These are phyloP conservation scores for Coemansia interrupta DNA, from an alignment of 192 early-diverging fungal genomes.

Conservation along the genomic window DNA sequence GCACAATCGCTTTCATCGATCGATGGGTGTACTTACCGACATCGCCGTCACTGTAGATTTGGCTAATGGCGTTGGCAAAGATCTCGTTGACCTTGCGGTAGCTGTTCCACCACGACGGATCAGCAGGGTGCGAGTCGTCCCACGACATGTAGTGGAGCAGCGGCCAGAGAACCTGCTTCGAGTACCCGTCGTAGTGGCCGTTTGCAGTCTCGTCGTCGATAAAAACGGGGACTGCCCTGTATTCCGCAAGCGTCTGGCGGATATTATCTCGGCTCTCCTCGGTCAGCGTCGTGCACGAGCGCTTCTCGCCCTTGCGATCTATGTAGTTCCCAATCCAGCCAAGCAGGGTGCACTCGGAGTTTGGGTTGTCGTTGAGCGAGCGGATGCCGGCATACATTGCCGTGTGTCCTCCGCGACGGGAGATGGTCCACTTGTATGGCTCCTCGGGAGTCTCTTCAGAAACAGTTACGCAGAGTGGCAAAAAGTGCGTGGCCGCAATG, in stretches of 20 bases:
- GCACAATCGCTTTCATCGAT: slow-evolving; percentile 5
- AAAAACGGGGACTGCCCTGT: slow-evolving; percentile 72
- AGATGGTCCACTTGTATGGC: slow-evolving; percentile 55
- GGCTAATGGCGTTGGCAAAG: slow-evolving; percentile 69
- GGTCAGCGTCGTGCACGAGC: slow-evolving; percentile 54
- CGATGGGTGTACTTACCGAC: slow-evolving; percentile 23
- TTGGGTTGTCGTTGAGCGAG: slow-evolving; percentile 56
- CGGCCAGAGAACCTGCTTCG: slow-evolving; percentile 95
- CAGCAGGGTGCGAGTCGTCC: slow-evolving; percentile 67
- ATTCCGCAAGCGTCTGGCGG: slow-evolving; percentile 50
- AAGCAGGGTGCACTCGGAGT: slow-evolving; percentile 64
- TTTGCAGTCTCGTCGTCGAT: slow-evolving; percentile 65
- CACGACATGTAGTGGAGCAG: slow-evolving; percentile 93
- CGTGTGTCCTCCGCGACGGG: slow-evolving; percentile 72
- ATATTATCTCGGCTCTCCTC: slow-evolving; percentile 57
- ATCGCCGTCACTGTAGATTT: slow-evolving; percentile 76
- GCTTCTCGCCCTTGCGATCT: slow-evolving; percentile 58
- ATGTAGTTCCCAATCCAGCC: slow-evolving; percentile 68
- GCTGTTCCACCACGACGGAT: slow-evolving; percentile 67
- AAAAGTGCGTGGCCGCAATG: slow-evolving; percentile 51
- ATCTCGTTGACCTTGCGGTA: slow-evolving; percentile 78
- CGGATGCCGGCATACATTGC: slow-evolving; percentile 84
- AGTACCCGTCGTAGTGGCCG: slow-evolving; percentile 96
- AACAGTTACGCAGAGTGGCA: slow-evolving; percentile 44
- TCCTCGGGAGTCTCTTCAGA: slow-evolving; percentile 37